Conservation (phyloP, 441 rosid genomes). For the Arabidopsis hybrid region DNA sequence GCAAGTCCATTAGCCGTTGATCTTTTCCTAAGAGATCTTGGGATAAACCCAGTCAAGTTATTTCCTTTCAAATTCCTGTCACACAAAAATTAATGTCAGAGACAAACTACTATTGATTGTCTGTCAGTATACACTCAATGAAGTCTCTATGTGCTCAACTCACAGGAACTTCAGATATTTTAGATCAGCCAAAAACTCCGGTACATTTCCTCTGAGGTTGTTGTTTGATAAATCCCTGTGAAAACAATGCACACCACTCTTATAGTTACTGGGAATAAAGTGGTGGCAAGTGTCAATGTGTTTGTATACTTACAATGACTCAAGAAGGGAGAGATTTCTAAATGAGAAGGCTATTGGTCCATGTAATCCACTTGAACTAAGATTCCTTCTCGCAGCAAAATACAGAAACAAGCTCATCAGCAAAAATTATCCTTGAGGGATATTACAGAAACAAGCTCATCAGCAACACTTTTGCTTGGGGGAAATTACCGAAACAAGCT, state of each 20-base stretch:
- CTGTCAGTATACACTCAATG: neutral
- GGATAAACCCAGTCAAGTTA: conserved; percentile 59
- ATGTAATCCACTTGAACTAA: conserved; percentile 57
- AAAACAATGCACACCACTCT: conserved; percentile 19
- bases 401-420: conserved; percentile 20
- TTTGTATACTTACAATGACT: conserved; percentile 55
- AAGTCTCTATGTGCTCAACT: conserved; percentile 39
- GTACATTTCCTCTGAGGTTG: conserved; percentile 55
- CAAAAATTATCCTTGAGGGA: neutral
- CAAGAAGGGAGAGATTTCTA: conserved; percentile 50
- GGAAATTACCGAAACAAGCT: neutral
- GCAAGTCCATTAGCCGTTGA: conserved; percentile 38
- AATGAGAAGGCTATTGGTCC: conserved; percentile 55
- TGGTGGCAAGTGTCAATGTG: neutral
- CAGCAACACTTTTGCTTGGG: neutral
- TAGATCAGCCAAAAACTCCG: conserved; percentile 54
- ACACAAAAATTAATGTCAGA: conserved; percentile 17
- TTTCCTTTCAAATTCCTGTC: conserved; percentile 61
- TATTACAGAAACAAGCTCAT: neutral
- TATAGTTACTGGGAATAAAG: conserved; percentile 9
- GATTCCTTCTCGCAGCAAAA: conserved; percentile 52
- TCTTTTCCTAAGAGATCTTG: conserved; percentile 50
- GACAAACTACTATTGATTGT: conserved; percentile 9
- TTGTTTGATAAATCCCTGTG: conserved; percentile 71
- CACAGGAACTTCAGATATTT: conserved; percentile 53